phyloP scores from a whole-genome alignment of 768 basidiomycete species.

The Kwoniella dendrophila region DNA sequence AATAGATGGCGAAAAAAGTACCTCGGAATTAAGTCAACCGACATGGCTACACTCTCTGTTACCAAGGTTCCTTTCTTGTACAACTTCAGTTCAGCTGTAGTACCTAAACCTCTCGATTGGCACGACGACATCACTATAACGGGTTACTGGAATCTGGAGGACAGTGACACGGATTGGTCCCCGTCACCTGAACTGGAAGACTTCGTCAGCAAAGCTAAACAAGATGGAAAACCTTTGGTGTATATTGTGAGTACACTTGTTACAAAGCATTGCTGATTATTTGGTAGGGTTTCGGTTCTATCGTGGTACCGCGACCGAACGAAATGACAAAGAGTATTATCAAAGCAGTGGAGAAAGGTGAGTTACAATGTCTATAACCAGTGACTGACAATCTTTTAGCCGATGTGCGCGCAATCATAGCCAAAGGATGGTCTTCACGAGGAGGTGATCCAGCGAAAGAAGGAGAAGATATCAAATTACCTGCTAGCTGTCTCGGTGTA shows the following conservation, averaged over 20 bases:
- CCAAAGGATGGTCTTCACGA: slow-evolving; percentile 69
- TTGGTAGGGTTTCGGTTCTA: slow-evolving; percentile 64
- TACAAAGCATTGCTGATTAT: slow-evolving; percentile 10
- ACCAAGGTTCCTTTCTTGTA: slow-evolving; percentile 67
- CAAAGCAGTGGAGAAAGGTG: slow-evolving; percentile 66
- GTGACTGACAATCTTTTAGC: slow-evolving; percentile 53
- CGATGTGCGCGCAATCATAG: slow-evolving; percentile 68
- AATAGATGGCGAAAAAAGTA: slow-evolving; percentile 67
- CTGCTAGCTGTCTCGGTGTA: slow-evolving; percentile 57
- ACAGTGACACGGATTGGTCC: slow-evolving; percentile 65
- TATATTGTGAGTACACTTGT: slow-evolving; percentile 61
- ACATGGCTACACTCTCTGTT: slow-evolving; percentile 65
- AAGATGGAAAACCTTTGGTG: slow-evolving; percentile 65
- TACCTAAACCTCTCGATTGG: slow-evolving; percentile 73
- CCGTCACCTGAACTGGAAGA: slow-evolving; percentile 61
- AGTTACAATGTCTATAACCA: neutral
- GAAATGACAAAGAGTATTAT: slow-evolving; percentile 64
- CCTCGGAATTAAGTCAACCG: slow-evolving; percentile 62
- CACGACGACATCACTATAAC: slow-evolving; percentile 61
- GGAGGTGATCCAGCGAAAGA: slow-evolving; percentile 55
- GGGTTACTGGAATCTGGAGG: slow-evolving; percentile 67
- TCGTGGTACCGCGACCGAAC: slow-evolving; percentile 67
- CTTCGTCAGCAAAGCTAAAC: slow-evolving; percentile 65
- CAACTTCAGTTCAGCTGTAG: slow-evolving; percentile 70
- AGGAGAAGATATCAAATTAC: slow-evolving; percentile 60